Evolutionary conservation across 768 basidiomycete species (phyloP).

Genomic region (Amylocystis lapponica): DNA sequence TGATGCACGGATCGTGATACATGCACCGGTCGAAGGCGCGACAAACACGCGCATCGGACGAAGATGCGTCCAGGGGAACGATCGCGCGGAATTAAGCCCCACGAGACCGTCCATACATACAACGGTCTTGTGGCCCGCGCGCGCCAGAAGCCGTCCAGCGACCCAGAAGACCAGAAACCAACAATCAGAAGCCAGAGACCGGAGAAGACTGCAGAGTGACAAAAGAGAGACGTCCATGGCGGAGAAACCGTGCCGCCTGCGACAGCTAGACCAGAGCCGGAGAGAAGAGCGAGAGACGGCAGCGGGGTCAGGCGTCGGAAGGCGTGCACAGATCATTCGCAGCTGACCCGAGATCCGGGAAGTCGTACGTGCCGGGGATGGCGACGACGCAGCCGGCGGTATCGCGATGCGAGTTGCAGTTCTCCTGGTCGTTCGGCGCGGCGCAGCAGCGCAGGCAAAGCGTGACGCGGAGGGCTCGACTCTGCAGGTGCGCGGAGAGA

Average conservation of each 20-base stretch:
- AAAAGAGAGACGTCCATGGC: neutral
- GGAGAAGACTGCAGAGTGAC: neutral
- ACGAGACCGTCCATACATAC: too few relatives aligned
- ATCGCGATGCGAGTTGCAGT: conserved; percentile 49
- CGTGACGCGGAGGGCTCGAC: conserved; percentile 40
- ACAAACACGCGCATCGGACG: too few relatives aligned
- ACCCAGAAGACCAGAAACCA: too few relatives aligned
- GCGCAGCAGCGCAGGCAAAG: conserved; percentile 48
- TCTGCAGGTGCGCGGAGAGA: conserved; percentile 25
- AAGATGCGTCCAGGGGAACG: too few relatives aligned
- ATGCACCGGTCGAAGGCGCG: too few relatives aligned
- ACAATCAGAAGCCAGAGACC: neutral
- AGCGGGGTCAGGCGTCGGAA: neutral
- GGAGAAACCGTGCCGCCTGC: neutral
- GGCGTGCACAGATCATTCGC: conserved; percentile 28
- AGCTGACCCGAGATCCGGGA: conserved; percentile 31
- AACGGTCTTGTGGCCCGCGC: too few relatives aligned
- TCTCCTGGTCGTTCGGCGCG: conserved; percentile 34
- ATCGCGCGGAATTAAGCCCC: too few relatives aligned
- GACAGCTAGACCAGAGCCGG: neutral
- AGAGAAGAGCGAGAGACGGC: neutral
- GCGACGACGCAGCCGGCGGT: conserved; percentile 35
- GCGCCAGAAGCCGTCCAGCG: too few relatives aligned
- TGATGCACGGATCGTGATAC: too few relatives aligned
- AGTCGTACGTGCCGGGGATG: conserved; percentile 42